These are phyloP conservation scores for Fulvia fulva DNA, from an alignment of 2,329 filamentous ascomycete genomes.

Conservation along the genomic window DNA sequence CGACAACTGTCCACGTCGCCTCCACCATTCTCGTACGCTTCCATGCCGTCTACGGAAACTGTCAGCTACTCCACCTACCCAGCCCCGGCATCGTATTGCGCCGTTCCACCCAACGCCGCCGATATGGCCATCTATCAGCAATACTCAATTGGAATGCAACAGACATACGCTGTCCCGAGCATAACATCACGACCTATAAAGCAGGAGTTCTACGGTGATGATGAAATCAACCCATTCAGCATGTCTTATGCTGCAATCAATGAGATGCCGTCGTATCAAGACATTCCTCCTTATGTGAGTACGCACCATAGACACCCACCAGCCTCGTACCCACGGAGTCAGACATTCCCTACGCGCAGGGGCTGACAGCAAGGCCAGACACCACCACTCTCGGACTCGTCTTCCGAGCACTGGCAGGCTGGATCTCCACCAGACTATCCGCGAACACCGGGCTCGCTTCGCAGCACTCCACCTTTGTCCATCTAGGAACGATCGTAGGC, in stretches of 20 bases:
- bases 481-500: conserved; percentile 13
- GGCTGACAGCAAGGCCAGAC: conserved; percentile 52
- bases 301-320: conserved; percentile 33
- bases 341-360: conserved; percentile 20
- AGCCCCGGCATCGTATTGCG: conserved; percentile 14
- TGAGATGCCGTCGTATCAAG: conserved; percentile 53
- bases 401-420: conserved; percentile 57
- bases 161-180: conserved; percentile 39
- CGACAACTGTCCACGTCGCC: conserved; percentile 69
- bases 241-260: conserved; percentile 63
- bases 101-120: conserved; percentile 43
- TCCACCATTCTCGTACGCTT: conserved; percentile 62
- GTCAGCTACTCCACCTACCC: conserved; percentile 48
- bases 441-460: conserved; percentile 69
- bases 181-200: conserved; percentile 53
- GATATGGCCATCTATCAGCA: conserved; percentile 48
- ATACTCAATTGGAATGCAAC: conserved; percentile 48
- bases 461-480: conserved; percentile 57
- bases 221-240: conserved; percentile 62
- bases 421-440: conserved; percentile 41
- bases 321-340: conserved; percentile 13
- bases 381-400: conserved; percentile 71
- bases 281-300: conserved; percentile 66
- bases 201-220: conserved; percentile 58
- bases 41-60: conserved; percentile 62